Percentiles rank a stretch among this genome's conserved stretches.
Evolutionary conservation across 1,139 yeast species (phyloP).

Genomic region (Schwanniomyces etchellsii): DNA sequence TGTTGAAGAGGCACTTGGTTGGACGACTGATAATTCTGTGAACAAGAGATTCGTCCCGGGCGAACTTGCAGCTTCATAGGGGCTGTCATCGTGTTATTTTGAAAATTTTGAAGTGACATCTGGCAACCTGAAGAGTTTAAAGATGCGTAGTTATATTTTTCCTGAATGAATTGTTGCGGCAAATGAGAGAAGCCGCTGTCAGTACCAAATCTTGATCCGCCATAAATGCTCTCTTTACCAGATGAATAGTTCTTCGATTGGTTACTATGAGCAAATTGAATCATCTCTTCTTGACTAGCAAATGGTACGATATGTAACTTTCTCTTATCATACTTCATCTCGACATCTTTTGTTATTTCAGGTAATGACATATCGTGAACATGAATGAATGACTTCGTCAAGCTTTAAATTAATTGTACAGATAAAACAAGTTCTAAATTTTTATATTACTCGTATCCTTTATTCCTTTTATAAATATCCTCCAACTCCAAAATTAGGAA

Average conservation of each 20-base stretch:
- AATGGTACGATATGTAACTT: slow-evolving; percentile 24
- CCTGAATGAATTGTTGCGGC: not conserved
- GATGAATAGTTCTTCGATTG: slow-evolving; percentile 9
- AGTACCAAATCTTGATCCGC: not conserved
- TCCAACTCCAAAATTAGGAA: too few relatives aligned
- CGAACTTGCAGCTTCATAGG: not conserved
- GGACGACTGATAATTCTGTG: not conserved
- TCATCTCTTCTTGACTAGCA: slow-evolving; percentile 22
- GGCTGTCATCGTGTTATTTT: not conserved
- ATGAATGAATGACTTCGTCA: too few relatives aligned
- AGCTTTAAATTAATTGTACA: too few relatives aligned
- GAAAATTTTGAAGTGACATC: not conserved
- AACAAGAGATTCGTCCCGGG: not conserved
- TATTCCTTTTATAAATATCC: too few relatives aligned
- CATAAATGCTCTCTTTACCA: not conserved
- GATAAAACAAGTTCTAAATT: too few relatives aligned
- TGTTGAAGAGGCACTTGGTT: too few relatives aligned
- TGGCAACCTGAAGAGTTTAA: not conserved
- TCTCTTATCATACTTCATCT: slow-evolving; percentile 24
- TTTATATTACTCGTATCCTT: too few relatives aligned
- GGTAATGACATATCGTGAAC: too few relatives aligned
- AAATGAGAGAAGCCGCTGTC: too few relatives aligned
- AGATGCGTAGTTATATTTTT: not conserved
- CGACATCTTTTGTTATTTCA: too few relatives aligned
- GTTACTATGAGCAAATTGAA: slow-evolving; percentile 12